phyloP scores from a whole-genome alignment of 805 yeast species.

The Candida sonorensis region DNA sequence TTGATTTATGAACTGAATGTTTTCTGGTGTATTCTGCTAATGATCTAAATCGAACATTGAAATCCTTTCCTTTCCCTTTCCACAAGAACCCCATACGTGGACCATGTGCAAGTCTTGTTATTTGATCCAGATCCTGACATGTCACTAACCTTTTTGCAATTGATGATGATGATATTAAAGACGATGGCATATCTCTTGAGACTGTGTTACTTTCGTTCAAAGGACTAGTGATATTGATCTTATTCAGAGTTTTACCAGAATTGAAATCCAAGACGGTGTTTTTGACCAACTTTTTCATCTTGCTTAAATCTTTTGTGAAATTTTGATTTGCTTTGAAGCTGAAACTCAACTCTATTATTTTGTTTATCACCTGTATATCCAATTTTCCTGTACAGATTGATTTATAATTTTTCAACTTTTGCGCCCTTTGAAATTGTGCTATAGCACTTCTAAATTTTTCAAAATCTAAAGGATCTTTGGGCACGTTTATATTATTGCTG shows the following conservation, averaged over 20 bases:
- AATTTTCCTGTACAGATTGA: constrained; percentile 11
- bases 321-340: constrained; percentile 27
- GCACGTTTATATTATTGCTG: constrained; percentile 50
- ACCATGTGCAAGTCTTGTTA: constrained; percentile 21
- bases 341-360: constrained; percentile 16
- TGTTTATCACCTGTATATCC: constrained; percentile 19
- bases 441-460: constrained; percentile 62
- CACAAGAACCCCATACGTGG: constrained; percentile 35
- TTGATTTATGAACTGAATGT: constrained; percentile 1
- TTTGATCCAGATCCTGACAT: constrained; percentile 23
- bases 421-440: constrained; percentile 63
- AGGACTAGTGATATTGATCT: constrained; percentile 20
- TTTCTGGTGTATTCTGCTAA: constrained; percentile 11
- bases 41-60: constrained; percentile 23
- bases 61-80: constrained; percentile 41
- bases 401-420: constrained; percentile 8
- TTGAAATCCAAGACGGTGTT: constrained; percentile 31
- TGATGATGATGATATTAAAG: not conserved
- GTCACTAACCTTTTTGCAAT: constrained; percentile 9
- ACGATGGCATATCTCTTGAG: constrained; percentile 13
- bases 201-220: constrained; percentile 9
- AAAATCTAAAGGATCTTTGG: constrained; percentile 79
- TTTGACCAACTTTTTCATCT: constrained; percentile 29
- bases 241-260: constrained; percentile 28
- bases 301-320: constrained; percentile 28